Conservation (phyloP, 495 filamentous ascomycete genomes). For the Friedmanniomyces simplex region DNA sequence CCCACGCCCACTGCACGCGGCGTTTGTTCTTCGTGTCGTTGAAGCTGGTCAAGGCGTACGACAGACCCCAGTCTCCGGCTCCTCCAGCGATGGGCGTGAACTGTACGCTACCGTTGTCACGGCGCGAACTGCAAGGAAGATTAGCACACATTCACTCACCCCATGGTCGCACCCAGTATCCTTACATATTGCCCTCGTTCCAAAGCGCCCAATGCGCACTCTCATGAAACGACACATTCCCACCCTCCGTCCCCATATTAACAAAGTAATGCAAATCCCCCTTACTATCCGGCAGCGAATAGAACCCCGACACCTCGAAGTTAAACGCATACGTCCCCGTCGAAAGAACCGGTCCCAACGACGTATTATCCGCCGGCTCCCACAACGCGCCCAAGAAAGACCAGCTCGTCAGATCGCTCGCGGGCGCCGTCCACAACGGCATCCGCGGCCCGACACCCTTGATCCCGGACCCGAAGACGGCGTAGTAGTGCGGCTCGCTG, state of each 20-base stretch:
- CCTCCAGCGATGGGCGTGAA: conserved; percentile 32
- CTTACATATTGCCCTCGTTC: conserved; percentile 31
- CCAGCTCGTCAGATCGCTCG: conserved; percentile 41
- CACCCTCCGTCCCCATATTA: conserved; percentile 39
- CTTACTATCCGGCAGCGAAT: conserved; percentile 34
- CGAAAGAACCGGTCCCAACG: conserved; percentile 28
- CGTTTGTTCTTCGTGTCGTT: conserved; percentile 36
- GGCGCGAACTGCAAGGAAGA: conserved; percentile 8
- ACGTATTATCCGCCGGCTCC: conserved; percentile 34
- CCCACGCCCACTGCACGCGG: conserved; percentile 37
- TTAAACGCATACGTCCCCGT: conserved; percentile 46
- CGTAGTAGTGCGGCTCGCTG: conserved; percentile 35
- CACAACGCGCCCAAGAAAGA: conserved; percentile 41
- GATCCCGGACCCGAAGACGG: conserved; percentile 45
- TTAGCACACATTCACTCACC: neutral
- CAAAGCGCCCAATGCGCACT: conserved; percentile 33
- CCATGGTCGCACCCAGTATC: neutral
- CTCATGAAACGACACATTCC: conserved; percentile 29
- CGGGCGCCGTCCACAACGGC: conserved; percentile 43
- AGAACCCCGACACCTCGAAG: conserved; percentile 47
- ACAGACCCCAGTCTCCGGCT: conserved; percentile 34
- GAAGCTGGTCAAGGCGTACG: conserved; percentile 37
- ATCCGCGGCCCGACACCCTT: conserved; percentile 37
- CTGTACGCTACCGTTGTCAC: conserved; percentile 30
- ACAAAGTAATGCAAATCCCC: conserved; percentile 37